A percentile compares a stretch with the other conserved stretches of the same genome.
Evolutionary conservation across 2,329 filamentous ascomycete species (phyloP).

Genomic region (Neonectria punicea): DNA sequence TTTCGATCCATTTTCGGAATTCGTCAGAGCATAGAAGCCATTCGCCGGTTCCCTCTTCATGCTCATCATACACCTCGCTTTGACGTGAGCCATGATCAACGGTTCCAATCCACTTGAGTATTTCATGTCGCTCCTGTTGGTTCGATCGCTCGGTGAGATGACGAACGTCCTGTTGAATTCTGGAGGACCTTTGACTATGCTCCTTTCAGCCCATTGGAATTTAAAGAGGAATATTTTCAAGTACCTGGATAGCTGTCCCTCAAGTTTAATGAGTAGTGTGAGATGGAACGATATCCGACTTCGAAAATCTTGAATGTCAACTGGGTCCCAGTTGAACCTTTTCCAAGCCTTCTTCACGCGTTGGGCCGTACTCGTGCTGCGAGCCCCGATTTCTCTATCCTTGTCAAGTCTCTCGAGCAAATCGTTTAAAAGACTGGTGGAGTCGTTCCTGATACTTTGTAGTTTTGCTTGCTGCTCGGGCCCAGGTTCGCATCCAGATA

Average conservation of each 20-base stretch:
- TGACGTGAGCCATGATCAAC: constrained; percentile 3
- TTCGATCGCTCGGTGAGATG: constrained; percentile 6
- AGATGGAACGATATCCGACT: neutral
- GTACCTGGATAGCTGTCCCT: constrained; percentile 1
- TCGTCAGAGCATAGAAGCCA: constrained; percentile 4
- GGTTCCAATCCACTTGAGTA: constrained; percentile 8
- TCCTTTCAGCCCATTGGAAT: neutral
- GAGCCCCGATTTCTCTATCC: neutral
- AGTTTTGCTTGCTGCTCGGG: neutral
- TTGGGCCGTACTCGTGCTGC: neutral
- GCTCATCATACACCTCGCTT: neutral
- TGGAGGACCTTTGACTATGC: constrained; percentile 11
- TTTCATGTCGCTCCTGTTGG: constrained; percentile 10
- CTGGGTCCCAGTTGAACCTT: neutral
- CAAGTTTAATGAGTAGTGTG: neutral
- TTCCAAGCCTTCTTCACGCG: neutral
- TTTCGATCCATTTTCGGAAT: constrained; percentile 2
- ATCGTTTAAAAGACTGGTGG: neutral
- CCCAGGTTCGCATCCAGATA: constrained; percentile 2
- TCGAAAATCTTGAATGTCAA: constrained; percentile 9
- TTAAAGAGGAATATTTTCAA: neutral
- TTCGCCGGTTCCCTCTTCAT: constrained; percentile 4
- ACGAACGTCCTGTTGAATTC: constrained; percentile 1
- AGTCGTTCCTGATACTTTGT: neutral
- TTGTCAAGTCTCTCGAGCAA: neutral